Evolutionary conservation across 2,329 filamentous ascomycete species (phyloP).

Genomic region (Ophiostoma ulmi): DNA sequence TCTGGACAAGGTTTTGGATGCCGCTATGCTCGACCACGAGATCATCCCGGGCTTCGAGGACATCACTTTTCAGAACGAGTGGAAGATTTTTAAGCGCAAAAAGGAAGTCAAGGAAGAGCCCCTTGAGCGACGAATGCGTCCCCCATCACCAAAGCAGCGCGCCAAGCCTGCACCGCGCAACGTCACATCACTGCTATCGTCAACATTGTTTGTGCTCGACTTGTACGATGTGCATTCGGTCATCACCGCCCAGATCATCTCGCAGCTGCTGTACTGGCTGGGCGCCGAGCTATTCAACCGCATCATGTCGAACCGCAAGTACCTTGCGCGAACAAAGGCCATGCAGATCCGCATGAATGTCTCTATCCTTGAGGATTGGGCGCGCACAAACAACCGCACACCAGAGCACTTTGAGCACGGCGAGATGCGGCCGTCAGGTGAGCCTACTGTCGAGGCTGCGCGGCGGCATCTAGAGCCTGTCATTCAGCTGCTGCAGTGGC

Average conservation of each 20-base stretch:
- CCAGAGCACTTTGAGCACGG: constrained; percentile 95
- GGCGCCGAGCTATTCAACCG: constrained; percentile 95
- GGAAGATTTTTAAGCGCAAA: constrained; percentile 94
- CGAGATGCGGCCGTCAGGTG: constrained; percentile 76
- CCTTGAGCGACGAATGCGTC: constrained; percentile 81
- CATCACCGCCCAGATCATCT: constrained; percentile 84
- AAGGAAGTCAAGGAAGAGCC: constrained; percentile 86
- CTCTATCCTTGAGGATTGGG: constrained; percentile 93
- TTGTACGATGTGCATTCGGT: constrained; percentile 99
- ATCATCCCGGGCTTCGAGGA: constrained; percentile 97
- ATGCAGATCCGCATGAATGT: constrained; percentile 99
- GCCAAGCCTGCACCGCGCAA: constrained; percentile 91
- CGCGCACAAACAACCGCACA: constrained; percentile 82
- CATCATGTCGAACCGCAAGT: constrained; percentile 93
- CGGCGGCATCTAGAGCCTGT: constrained; percentile 81
- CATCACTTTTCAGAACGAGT: constrained; percentile 95
- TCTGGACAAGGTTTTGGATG: constrained; percentile 91
- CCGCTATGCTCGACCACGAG: constrained; percentile 94
- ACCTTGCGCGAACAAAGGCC: constrained; percentile 90
- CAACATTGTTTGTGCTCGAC: constrained; percentile 92
- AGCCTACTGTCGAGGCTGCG: constrained; percentile 79
- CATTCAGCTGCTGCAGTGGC: constrained; percentile 92
- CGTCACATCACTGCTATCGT: constrained; percentile 90
- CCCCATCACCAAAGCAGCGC: constrained; percentile 86
- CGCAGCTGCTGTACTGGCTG: constrained; percentile 93